Conservation (phyloP, 371 early-diverging fungal genomes). For the Mucor indicus region DNA sequence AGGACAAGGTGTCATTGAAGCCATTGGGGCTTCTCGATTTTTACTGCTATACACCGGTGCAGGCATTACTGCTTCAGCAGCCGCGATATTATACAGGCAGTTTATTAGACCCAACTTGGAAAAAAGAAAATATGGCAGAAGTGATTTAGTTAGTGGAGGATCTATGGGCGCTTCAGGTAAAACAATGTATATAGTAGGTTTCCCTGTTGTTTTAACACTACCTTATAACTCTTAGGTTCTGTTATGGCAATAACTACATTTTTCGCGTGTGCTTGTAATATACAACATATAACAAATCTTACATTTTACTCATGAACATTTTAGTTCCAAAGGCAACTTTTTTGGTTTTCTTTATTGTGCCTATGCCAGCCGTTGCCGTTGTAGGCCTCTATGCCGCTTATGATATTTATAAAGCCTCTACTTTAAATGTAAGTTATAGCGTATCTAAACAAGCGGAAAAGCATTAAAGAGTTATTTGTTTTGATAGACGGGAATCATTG, state of each 20-base stretch:
- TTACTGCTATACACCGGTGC: constrained; percentile 39
- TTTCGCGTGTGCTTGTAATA: constrained; percentile 49
- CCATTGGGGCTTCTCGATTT: constrained; percentile 42
- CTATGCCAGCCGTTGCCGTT: constrained; percentile 54
- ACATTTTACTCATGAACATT: background rate
- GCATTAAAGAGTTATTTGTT: background rate
- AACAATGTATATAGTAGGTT: background rate
- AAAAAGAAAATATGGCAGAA: constrained; percentile 2
- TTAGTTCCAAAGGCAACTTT: constrained; percentile 50
- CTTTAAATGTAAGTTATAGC: constrained; percentile 25
- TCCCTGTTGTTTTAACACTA: background rate
- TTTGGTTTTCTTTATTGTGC: constrained; percentile 55
- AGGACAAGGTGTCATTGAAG: constrained; percentile 40
- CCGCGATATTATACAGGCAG: constrained; percentile 24
- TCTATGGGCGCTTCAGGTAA: constrained; percentile 48
- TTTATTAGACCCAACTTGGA: constrained; percentile 35
- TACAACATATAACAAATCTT: background rate
- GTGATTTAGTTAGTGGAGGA: constrained; percentile 4
- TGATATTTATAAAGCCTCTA: constrained; percentile 39
- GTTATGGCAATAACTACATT: constrained; percentile 47
- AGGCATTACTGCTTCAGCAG: constrained; percentile 28
- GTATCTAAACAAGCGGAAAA: background rate
- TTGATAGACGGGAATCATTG: constrained; percentile 41
- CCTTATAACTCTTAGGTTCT: constrained; percentile 18
- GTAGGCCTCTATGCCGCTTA: constrained; percentile 44